Evolutionary conservation across 176 grass and related monocot species (phyloP), one percentile per base, ranked within the genome.

Genomic region (Juncus effusus): DNA sequence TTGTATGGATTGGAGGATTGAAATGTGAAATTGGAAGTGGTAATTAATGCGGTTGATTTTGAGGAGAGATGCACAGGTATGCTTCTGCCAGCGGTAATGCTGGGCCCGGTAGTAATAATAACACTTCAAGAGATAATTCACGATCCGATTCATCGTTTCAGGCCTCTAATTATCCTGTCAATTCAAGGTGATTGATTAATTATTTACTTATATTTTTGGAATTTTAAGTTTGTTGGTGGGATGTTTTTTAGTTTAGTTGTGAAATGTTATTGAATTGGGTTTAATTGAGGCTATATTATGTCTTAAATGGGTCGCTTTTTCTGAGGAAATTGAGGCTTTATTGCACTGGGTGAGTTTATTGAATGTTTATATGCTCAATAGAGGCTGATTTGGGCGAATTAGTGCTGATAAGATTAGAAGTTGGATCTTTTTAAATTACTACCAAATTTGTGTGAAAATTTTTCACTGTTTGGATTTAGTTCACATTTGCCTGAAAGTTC

Each of bases 51-150:
- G 49, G 62, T 83, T 81, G 73, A 75, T 74, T 70, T 77, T 83
- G 42, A 36, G 87, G 65, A 67, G 78, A 78, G 54, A 96, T 96
- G 92, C 92, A 96, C 73, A 89, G 92, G 80, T 88, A 86, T 71
- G 65, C 75, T 53, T 65, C 71, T 80, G 63, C 84, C 51, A 72
- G 77, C 79, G 79, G 69, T 78, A 86, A 57, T 59, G 56, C 84
- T 64, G 87, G 84, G n/a, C 80, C 81, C 55, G 42, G 74, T 49
- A 72, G 61, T 40, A 60, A 74, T 16, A 78, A 65, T 3, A n/a
- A 74, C 8, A 60, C 56, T 49, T 16, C 47, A 36, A 86, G 83
- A 64, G 86, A 86, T 3, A 86, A 56, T 75, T 56, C 80, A 2
- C 78, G 86, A 67, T n/a, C 62, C 16, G 90, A 90, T 14, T 86